Base-by-base conservation (phyloP, 1,284 basidiomycete genomes). In the Malassezia globosa region DNA sequence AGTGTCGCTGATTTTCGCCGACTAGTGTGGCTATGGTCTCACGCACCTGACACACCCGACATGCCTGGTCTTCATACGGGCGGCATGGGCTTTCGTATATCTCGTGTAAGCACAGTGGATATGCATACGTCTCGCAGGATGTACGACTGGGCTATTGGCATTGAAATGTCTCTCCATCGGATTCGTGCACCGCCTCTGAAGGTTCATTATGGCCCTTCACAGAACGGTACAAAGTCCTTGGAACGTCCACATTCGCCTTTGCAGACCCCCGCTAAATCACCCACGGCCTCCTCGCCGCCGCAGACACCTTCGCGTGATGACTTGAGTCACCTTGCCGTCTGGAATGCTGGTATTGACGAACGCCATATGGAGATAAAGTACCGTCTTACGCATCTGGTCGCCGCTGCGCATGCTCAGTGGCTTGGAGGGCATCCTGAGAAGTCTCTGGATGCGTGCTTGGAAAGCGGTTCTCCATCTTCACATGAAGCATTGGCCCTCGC, bases 261-360 rank as follows among this genome's bases (percentile, higher is more conserved):
- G 7, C n/a, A 16, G 19, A 52, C 42, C 16, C 11, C 11, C 29
- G 29, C 29, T 16, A 8, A 4, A 8, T 27, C 44, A 6, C 11
- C 34, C 29, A n/a, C 22, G 33, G 24, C 33, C 23, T 21, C 25
- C 0, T 10, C 21, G 11, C 24, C 40, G 33, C 47, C 40, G 3
- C 7, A 33, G 1, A 25, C 29, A 2, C 16, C 43, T 5, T 21
- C 16, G 1, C 38, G 49, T 7, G 49, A 51, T 8, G 56, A 55
- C 8, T 65, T 66, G 66, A 61, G 58, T 26, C 47, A 65, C 3
- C 51, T 68, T 1, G 66, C 66, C 5, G 43, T 65, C 37, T 69
- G 66, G 66, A 67, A 66, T 51, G 63, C 60, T 23, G 66, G 66
- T 1, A 24, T 65, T 22, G 66, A 67, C 16, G 58, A 54, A 34